A percentile compares a stretch with the other conserved stretches of the same genome.
phyloP scores from a whole-genome alignment of 2,329 filamentous ascomycete genomes.

The Hymenotorrendiella dingleyae region DNA sequence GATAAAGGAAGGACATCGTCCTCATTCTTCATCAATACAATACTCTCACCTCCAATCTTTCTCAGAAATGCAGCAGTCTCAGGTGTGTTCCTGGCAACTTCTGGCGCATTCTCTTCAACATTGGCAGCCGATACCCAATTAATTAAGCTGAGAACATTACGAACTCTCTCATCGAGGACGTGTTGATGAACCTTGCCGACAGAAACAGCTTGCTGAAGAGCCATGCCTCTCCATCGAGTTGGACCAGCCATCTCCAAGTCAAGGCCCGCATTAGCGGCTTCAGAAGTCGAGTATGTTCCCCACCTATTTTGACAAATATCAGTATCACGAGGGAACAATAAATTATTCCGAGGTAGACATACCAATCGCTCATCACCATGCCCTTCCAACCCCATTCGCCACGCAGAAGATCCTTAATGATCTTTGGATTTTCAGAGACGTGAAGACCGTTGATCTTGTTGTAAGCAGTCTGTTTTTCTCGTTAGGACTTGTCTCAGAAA shows the following conservation, averaged over 20 bases:
- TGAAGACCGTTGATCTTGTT: conserved; percentile 42
- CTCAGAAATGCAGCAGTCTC: conserved; percentile 42
- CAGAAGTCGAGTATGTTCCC: conserved; percentile 49
- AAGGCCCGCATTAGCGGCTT: conserved; percentile 45
- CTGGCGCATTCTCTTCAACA: conserved; percentile 23
- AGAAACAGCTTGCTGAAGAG: conserved; percentile 21
- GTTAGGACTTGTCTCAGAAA: not conserved
- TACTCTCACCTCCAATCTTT: conserved; percentile 51
- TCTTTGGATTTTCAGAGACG: conserved; percentile 35
- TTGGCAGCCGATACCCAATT: conserved; percentile 33
- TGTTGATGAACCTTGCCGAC: conserved; percentile 21
- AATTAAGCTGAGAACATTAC: conserved; percentile 24
- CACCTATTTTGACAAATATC: conserved; percentile 21
- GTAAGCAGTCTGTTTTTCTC: conserved; percentile 33
- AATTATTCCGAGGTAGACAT: conserved; percentile 20
- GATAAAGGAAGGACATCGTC: conserved; percentile 48
- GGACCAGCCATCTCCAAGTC: conserved; percentile 58
- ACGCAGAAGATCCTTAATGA: conserved; percentile 36
- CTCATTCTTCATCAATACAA: conserved; percentile 62
- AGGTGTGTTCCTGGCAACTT: conserved; percentile 24
- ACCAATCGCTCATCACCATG: conserved; percentile 44
- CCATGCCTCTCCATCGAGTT: conserved; percentile 24
- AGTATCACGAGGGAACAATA: not conserved
- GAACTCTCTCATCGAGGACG: conserved; percentile 24
- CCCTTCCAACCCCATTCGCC: conserved; percentile 41